These are phyloP conservation scores for Ascomycota sp. DNA, from an alignment of 2,329 filamentous ascomycete genomes.

Conservation along the genomic window DNA sequence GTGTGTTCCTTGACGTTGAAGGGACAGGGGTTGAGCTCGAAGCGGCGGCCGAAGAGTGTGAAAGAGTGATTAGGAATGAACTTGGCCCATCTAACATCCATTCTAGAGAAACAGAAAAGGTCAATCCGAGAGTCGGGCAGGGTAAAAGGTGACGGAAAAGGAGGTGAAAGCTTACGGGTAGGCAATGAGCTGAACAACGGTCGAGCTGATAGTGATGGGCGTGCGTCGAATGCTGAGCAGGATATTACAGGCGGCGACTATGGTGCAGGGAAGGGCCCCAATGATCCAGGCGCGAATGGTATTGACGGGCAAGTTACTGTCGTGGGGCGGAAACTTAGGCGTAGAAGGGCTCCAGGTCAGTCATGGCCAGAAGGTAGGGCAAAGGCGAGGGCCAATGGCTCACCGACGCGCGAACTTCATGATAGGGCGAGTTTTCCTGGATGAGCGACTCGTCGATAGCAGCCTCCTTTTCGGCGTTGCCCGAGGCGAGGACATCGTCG, in stretches of 20 bases:
- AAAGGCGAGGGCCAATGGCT: too few species aligned
- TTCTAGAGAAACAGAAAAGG: constrained; percentile 2
- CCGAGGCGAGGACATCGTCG: constrained; percentile 22
- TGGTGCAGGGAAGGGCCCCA: constrained; percentile 34
- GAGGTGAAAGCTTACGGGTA: constrained; percentile 19
- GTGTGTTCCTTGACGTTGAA: constrained; percentile 28
- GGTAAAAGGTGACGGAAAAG: background rate
- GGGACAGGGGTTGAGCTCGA: constrained; percentile 18
- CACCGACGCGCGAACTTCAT: constrained; percentile 9
- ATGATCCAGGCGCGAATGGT: constrained; percentile 41
- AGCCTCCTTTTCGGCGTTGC: constrained; percentile 22
- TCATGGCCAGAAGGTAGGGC: too few species aligned
- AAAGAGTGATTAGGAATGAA: constrained; percentile 12
- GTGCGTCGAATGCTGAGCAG: constrained; percentile 28
- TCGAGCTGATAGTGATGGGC: constrained; percentile 28
- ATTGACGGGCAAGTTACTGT: constrained; percentile 31
- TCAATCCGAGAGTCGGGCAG: background rate
- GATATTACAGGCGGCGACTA: constrained; percentile 35
- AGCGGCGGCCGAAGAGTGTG: constrained; percentile 10
- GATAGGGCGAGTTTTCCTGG: constrained; percentile 27
- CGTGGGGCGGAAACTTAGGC: constrained; percentile 16
- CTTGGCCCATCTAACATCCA: constrained; percentile 14
- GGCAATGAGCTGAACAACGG: constrained; percentile 32
- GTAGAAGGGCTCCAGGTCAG: too few species aligned
- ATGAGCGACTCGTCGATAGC: constrained; percentile 24